Evolutionary conservation across 2,329 filamentous ascomycete genomes (phyloP).

Genomic region (Tolypocladium endophyticum): DNA sequence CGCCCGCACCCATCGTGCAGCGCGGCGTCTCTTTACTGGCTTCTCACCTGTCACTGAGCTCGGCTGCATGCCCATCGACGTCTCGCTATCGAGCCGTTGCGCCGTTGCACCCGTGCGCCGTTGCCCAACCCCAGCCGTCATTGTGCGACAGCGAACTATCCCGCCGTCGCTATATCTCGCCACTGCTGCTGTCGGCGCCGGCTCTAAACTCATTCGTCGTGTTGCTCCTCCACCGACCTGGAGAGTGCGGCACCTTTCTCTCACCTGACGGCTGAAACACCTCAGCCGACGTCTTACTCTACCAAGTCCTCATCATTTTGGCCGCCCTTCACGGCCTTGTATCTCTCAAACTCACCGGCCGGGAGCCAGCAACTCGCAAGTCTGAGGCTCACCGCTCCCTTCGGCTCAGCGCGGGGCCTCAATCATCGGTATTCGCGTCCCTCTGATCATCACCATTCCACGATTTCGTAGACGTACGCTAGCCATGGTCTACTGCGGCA

Average conservation of each 20-base stretch:
- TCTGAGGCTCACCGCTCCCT: not conserved
- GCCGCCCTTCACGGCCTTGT: not conserved
- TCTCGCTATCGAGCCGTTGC: not conserved
- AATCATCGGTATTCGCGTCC: not conserved
- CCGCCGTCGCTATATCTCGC: not conserved
- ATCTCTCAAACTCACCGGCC: not conserved
- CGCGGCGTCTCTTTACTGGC: not conserved
- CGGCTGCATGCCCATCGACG: not conserved
- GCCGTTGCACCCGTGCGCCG: not conserved
- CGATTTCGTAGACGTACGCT: not conserved
- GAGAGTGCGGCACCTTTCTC: not conserved
- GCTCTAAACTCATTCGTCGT: not conserved
- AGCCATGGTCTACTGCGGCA: constrained; percentile 55
- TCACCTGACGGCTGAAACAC: not conserved
- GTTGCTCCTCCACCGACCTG: not conserved
- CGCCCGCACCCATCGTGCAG: not conserved
- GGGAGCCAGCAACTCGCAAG: not conserved
- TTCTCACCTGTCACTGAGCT: not conserved
- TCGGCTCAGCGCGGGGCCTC: not conserved
- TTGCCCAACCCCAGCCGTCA: not conserved
- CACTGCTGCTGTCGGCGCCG: not conserved
- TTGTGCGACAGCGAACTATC: not conserved
- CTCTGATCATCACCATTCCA: not conserved
- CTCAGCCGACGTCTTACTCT: not conserved
- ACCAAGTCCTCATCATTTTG: not conserved